A percentile compares a stretch with the other conserved stretches of the same genome.
These are phyloP conservation scores for Verbena officinalis DNA, from an alignment of 257 asterid genomes.

Conservation along the genomic window DNA sequence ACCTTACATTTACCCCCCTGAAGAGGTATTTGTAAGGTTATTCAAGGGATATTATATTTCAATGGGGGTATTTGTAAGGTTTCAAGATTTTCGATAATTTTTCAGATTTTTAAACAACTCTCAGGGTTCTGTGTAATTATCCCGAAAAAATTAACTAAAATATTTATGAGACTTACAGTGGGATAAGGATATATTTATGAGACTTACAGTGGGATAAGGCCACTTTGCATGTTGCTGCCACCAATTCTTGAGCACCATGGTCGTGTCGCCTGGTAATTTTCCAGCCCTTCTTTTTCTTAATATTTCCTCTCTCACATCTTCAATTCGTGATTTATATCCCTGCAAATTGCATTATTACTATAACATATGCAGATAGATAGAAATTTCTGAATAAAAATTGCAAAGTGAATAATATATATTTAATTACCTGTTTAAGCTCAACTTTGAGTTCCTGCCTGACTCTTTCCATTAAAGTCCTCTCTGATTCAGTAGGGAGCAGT, in stretches of 20 bases:
- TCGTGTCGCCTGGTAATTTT: slow-evolving; percentile 84
- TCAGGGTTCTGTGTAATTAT: too few relatives aligned
- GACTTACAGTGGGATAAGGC: slow-evolving; percentile 85
- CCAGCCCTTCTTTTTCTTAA: slow-evolving; percentile 84
- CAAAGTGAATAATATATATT: too few relatives aligned
- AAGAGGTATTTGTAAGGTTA: too few relatives aligned
- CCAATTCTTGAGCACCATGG: slow-evolving; percentile 72
- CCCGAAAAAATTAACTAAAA: too few relatives aligned
- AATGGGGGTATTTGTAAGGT: too few relatives aligned
- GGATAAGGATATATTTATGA: slow-evolving; percentile 26
- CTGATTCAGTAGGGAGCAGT: slow-evolving; percentile 77
- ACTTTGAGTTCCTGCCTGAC: slow-evolving; percentile 76
- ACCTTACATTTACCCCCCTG: too few relatives aligned
- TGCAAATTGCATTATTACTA: slow-evolving; percentile 18
- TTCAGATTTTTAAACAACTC: too few relatives aligned
- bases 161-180: slow-evolving; percentile 46
- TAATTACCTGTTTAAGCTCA: slow-evolving; percentile 73
- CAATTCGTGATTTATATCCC: slow-evolving; percentile 84
- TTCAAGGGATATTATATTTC: too few relatives aligned
- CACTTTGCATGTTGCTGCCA: slow-evolving; percentile 87
- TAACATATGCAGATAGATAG: too few relatives aligned
- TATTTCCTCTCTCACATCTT: slow-evolving; percentile 83
- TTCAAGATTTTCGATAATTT: too few relatives aligned
- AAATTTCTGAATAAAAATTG: too few relatives aligned
- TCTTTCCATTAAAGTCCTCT: slow-evolving; percentile 78